These are phyloP conservation scores for Solanum raphanifolium DNA, from an alignment of 257 asterid genomes.

Conservation along the genomic window DNA sequence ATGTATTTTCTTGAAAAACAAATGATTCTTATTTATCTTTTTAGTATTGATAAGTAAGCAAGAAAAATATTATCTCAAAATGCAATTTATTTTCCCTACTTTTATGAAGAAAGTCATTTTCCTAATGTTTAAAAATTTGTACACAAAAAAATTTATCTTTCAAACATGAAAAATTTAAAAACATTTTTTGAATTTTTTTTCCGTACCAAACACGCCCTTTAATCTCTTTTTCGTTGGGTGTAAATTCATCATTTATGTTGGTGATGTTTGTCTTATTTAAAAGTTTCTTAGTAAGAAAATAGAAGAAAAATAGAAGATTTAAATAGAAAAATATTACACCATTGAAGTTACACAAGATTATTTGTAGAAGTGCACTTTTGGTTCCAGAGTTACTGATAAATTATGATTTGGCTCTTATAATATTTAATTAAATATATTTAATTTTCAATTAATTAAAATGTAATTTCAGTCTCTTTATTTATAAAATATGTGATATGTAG, in stretches of 20 bases:
- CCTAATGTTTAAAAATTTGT: not conserved
- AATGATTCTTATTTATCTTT: no score
- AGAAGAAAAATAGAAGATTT: not conserved
- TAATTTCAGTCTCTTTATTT: not conserved
- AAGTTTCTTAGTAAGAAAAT: not conserved
- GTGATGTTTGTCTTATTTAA: not conserved
- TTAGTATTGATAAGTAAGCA: not conserved
- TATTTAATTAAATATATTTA: not conserved
- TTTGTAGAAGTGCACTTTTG: not conserved
- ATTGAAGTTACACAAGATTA: not conserved
- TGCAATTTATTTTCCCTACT: no score
- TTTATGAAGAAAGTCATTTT: not conserved
- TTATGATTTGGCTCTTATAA: not conserved
- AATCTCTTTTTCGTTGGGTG: not conserved
- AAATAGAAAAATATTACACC: not conserved
- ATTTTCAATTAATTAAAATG: not conserved
- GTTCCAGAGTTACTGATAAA: not conserved
- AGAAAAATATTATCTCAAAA: no score
- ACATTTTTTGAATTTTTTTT: no score
- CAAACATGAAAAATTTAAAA: not conserved
- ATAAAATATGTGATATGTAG: not conserved
- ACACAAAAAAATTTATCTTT: no score
- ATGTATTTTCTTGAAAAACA: no score
- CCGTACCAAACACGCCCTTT: not conserved
- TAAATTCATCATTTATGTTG: not conserved